Percentiles rank a stretch among this genome's conserved stretches.
These are phyloP conservation scores for Cryptococcus sp. DNA, from an alignment of 1,284 basidiomycete genomes.

Conservation along the genomic window DNA sequence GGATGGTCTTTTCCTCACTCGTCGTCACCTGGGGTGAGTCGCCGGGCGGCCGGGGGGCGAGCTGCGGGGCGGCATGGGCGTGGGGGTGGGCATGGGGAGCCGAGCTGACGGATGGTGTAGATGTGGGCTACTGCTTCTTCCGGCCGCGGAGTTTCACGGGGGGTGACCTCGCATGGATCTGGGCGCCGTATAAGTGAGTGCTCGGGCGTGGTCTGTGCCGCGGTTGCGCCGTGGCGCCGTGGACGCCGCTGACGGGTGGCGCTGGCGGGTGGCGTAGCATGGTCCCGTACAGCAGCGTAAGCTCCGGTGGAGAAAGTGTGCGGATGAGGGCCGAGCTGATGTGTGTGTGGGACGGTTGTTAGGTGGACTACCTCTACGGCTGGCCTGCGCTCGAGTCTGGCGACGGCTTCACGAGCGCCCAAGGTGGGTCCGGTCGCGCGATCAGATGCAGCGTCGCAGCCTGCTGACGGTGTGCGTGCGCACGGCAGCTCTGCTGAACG, in stretches of 20 bases:
- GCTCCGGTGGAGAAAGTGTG: not conserved
- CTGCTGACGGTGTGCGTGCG: conserved; percentile 4
- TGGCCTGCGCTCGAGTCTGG: conserved; percentile 59
- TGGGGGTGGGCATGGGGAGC: too few species aligned
- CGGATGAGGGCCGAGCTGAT: not conserved
- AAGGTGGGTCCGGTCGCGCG: conserved; percentile 57
- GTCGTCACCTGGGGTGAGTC: conserved; percentile 47
- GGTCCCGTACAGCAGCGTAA: conserved; percentile 28
- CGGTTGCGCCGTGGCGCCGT: conserved; percentile 8
- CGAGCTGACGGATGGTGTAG: conserved; percentile 35
- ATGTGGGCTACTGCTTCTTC: conserved; percentile 68
- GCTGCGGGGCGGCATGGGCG: conserved; percentile 52
- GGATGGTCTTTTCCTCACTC: conserved; percentile 64
- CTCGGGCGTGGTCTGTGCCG: too few species aligned
- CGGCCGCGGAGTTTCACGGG: conserved; percentile 66
- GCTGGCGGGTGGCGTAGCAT: conserved; percentile 16
- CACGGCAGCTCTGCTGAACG: conserved; percentile 66
- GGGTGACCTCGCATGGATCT: conserved; percentile 83
- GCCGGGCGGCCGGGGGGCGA: too few species aligned
- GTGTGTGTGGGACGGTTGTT: conserved; percentile 46
- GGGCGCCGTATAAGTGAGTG: conserved; percentile 67
- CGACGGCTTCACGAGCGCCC: conserved; percentile 82
- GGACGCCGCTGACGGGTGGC: conserved; percentile 2
- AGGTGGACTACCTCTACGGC: conserved; percentile 73
- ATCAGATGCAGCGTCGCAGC: not conserved